phyloP scores from a whole-genome alignment of 331 rosid species.

The Cucumis variabilis region DNA sequence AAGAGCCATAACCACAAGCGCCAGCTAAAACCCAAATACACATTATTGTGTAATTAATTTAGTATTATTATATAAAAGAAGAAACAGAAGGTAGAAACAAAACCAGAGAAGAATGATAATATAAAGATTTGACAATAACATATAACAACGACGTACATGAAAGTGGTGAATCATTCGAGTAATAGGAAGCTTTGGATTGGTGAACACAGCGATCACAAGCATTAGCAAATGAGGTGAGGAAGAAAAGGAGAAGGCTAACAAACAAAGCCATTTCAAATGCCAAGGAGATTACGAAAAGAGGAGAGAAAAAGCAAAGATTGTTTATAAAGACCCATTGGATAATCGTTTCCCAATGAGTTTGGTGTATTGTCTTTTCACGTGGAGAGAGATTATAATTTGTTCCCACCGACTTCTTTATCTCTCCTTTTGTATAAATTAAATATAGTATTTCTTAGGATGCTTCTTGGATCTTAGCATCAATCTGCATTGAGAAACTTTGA shows the following conservation, averaged over 20 bases:
- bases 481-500: no score
- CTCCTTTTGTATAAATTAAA: no score
- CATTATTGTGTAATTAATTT: slow-evolving; percentile 5
- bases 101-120: no score
- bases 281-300: neutral
- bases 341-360: neutral
- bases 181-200: slow-evolving; percentile 41
- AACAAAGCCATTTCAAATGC: neutral
- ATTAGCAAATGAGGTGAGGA: neutral
- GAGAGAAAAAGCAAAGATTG: neutral
- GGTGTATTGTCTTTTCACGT: neutral
- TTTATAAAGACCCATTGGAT: no score
- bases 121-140: no score
- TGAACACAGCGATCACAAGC: slow-evolving; percentile 16
- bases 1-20: slow-evolving; percentile 87
- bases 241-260: neutral
- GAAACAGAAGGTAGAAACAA: neutral
- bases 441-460: no score
- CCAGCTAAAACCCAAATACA: slow-evolving; percentile 51
- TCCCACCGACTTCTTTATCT: neutral
- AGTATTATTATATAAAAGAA: neutral
- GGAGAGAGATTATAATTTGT: neutral
- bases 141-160: slow-evolving; percentile 1
- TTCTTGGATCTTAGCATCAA: no score
- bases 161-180: slow-evolving; percentile 25